These are phyloP conservation scores for Colletotrichum tofieldiae DNA, from an alignment of 2,329 filamentous ascomycete species.

Conservation along the genomic window DNA sequence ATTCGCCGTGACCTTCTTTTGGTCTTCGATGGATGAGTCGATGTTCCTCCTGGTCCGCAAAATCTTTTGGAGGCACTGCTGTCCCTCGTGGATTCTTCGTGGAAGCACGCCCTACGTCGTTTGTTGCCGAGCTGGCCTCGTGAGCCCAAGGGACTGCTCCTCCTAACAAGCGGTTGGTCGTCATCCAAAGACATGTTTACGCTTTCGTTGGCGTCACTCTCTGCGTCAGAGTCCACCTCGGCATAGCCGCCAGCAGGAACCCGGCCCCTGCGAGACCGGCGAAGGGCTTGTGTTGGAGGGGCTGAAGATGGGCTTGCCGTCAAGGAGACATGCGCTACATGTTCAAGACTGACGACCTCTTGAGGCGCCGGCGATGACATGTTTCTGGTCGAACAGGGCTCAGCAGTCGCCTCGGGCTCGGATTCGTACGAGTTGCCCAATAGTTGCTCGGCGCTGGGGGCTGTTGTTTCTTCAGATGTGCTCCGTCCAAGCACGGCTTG, in stretches of 20 bases:
- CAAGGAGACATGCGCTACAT: not conserved
- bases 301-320: not conserved
- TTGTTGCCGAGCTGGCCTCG: not conserved
- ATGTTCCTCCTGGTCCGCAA: not conserved
- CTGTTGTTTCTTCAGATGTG: not conserved
- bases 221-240: conserved; percentile 1
- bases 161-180: not conserved
- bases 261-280: not conserved
- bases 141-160: not conserved
- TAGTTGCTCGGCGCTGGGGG: not conserved
- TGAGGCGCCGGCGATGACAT: conserved; percentile 1
- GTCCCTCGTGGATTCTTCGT: not conserved
- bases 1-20: conserved; percentile 4
- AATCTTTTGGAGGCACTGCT: not conserved
- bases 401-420: not conserved
- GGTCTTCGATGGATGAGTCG: not conserved
- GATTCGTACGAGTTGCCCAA: not conserved
- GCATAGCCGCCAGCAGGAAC: not conserved
- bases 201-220: not conserved
- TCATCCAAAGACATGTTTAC: not conserved
- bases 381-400: not conserved
- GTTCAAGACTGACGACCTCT: not conserved
- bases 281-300: not conserved
- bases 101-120: not conserved
- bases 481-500: not conserved